Conservation (phyloP, 1,139 yeast species). For the Saccharomyces pastorianus region DNA sequence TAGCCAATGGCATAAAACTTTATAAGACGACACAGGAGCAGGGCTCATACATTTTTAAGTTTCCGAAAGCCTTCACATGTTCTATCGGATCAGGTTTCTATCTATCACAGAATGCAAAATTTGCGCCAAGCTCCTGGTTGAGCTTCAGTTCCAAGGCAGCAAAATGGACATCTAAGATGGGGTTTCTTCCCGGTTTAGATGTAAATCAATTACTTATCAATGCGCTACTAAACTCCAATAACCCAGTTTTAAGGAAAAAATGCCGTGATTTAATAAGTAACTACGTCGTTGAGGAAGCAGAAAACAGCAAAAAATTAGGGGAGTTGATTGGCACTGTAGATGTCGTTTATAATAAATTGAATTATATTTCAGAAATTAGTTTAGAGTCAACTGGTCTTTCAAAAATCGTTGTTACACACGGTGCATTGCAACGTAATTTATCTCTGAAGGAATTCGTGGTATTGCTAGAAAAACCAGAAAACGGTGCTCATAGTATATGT, state of each 20-base stretch:
- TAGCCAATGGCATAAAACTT: conserved; percentile 41
- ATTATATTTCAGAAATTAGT: conserved; percentile 46
- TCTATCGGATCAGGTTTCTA: conserved; percentile 47
- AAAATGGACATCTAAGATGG: conserved; percentile 46
- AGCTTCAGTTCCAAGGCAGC: conserved; percentile 42
- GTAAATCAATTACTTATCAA: conserved; percentile 41
- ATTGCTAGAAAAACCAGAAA: conserved; percentile 5
- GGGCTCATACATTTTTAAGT: conserved; percentile 52
- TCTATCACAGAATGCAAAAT: conserved; percentile 47
- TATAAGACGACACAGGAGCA: conserved; percentile 46
- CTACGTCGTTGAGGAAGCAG: conserved; percentile 37
- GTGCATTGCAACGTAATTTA: conserved; percentile 34
- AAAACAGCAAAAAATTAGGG: conserved; percentile 36
- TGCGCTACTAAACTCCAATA: conserved; percentile 40
- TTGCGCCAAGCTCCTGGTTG: conserved; percentile 57
- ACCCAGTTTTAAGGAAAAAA: conserved; percentile 20
- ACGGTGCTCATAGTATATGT: background rate
- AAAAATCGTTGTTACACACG: conserved; percentile 38
- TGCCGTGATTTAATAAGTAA: background rate
- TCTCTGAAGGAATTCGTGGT: conserved; percentile 42
- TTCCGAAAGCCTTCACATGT: conserved; percentile 47
- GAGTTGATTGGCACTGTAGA: conserved; percentile 28
- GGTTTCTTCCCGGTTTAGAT: conserved; percentile 42
- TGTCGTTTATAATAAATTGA: conserved; percentile 33
- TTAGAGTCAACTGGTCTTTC: conserved; percentile 46